Conservation (phyloP, 2,329 filamentous ascomycete species). For the Albophoma yamanashiensis region DNA sequence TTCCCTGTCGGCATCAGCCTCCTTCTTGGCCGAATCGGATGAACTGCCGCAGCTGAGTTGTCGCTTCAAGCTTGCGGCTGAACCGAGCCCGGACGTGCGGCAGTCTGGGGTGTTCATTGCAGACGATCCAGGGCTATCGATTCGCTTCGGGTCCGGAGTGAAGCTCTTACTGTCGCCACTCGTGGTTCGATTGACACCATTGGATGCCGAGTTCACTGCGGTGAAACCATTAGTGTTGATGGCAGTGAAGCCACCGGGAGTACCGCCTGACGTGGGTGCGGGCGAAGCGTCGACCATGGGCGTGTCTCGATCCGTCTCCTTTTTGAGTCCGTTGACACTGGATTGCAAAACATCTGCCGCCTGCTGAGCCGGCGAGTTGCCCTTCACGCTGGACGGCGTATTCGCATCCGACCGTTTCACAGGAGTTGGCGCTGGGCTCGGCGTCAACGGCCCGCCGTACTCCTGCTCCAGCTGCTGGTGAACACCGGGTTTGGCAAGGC, state of each 20-base stretch:
- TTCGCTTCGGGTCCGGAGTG: slow-evolving; percentile 48
- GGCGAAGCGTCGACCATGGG: slow-evolving; percentile 35
- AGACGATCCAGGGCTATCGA: slow-evolving; percentile 52
- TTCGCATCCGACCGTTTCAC: slow-evolving; percentile 54
- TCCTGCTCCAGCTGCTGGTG: slow-evolving; percentile 91
- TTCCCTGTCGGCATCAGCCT: slow-evolving; percentile 36
- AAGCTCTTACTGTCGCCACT: slow-evolving; percentile 42
- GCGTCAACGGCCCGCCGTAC: slow-evolving; percentile 84
- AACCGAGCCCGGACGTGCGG: slow-evolving; percentile 41
- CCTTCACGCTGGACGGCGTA: slow-evolving; percentile 46
- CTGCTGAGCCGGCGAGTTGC: slow-evolving; percentile 56
- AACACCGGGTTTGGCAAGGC: slow-evolving; percentile 86
- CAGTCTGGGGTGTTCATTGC: slow-evolving; percentile 56
- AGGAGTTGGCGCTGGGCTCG: slow-evolving; percentile 58
- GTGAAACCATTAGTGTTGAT: slow-evolving; percentile 56
- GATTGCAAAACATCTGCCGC: slow-evolving; percentile 43
- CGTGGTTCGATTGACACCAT: slow-evolving; percentile 49
- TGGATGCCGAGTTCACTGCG: slow-evolving; percentile 61
- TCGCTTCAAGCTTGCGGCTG: slow-evolving; percentile 61
- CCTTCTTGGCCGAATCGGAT: slow-evolving; percentile 35
- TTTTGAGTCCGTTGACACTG: slow-evolving; percentile 33
- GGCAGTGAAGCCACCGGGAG: slow-evolving; percentile 50
- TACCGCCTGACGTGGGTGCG: slow-evolving; percentile 23
- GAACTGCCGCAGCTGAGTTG: slow-evolving; percentile 53
- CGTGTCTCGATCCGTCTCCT: slow-evolving; percentile 36